Conservation (phyloP, 2,329 filamentous ascomycete genomes). For the Emergomyces pasteurianus region DNA sequence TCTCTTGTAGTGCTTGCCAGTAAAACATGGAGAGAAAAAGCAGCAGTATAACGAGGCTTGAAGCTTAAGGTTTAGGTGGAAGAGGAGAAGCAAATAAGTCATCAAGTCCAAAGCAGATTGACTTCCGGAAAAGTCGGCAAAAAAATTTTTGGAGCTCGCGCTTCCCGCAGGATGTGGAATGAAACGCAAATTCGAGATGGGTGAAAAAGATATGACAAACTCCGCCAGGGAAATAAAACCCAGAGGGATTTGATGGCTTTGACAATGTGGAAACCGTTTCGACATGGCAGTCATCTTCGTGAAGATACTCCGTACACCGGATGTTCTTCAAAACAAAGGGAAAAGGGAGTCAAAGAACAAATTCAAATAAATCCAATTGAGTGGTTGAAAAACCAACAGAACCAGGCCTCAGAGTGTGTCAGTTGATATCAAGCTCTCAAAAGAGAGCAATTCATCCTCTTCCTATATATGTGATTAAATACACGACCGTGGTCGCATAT, state of each 20-base stretch:
- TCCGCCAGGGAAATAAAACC: not conserved
- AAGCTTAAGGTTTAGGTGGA: not conserved
- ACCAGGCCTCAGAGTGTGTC: conserved; percentile 1
- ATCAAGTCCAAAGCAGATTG: not conserved
- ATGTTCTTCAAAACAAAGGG: too few relatives aligned
- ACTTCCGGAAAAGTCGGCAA: not conserved
- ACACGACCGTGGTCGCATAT: not conserved
- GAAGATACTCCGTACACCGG: too few relatives aligned
- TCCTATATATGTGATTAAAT: conserved; percentile 3
- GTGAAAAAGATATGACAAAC: not conserved
- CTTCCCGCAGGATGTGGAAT: too few relatives aligned
- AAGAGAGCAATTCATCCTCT: conserved; percentile 8
- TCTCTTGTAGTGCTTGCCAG: not conserved
- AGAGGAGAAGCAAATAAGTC: not conserved
- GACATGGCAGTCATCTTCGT: not conserved
- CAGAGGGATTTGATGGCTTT: not conserved
- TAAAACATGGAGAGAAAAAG: not conserved
- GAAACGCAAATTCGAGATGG: not conserved
- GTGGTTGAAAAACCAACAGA: not conserved
- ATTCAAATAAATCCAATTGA: not conserved
- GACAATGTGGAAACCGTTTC: not conserved
- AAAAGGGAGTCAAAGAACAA: not conserved
- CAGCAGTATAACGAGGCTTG: not conserved
- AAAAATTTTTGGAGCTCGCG: too few relatives aligned
- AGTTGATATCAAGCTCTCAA: not conserved